Evolutionary conservation across 2,329 filamentous ascomycete species (phyloP).

Genomic region (Arthroderma uncinatum): DNA sequence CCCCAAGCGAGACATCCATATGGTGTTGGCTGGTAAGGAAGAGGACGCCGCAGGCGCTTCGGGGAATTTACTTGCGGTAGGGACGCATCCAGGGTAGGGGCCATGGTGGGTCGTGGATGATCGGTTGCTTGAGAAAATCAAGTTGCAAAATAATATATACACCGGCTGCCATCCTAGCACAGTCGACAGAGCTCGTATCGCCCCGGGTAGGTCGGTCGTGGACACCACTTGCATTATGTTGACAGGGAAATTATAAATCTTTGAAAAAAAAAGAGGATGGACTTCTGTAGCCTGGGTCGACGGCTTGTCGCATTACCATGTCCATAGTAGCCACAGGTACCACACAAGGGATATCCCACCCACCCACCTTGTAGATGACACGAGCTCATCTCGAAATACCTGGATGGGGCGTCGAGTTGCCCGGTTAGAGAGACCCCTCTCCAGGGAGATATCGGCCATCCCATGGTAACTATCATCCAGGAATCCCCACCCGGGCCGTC

Average conservation of each 20-base stretch:
- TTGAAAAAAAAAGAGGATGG: neutral
- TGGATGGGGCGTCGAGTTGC: slow-evolving; percentile 24
- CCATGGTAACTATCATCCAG: slow-evolving; percentile 10
- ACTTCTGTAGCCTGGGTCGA: neutral
- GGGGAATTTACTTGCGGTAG: neutral
- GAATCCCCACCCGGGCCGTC: slow-evolving; percentile 17
- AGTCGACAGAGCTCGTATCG: neutral
- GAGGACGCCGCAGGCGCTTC: neutral
- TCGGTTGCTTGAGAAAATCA: neutral
- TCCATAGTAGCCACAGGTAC: slow-evolving; percentile 57
- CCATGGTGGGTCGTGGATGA: neutral
- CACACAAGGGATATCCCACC: slow-evolving; percentile 51
- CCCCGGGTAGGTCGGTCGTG: neutral
- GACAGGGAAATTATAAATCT: neutral
- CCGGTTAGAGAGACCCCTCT: slow-evolving; percentile 10
- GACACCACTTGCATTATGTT: neutral
- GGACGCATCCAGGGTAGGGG: neutral
- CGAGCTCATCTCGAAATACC: slow-evolving; percentile 50
- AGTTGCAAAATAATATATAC: neutral
- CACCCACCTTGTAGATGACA: slow-evolving; percentile 51
- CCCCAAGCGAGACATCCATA: neutral
- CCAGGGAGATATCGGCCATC: neutral
- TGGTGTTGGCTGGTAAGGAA: neutral
- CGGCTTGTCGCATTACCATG: slow-evolving; percentile 38
- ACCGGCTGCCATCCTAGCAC: neutral